Base-by-base conservation (phyloP, 2,329 filamentous ascomycete genomes). In the Aspergillus oerlinghausenensis region DNA sequence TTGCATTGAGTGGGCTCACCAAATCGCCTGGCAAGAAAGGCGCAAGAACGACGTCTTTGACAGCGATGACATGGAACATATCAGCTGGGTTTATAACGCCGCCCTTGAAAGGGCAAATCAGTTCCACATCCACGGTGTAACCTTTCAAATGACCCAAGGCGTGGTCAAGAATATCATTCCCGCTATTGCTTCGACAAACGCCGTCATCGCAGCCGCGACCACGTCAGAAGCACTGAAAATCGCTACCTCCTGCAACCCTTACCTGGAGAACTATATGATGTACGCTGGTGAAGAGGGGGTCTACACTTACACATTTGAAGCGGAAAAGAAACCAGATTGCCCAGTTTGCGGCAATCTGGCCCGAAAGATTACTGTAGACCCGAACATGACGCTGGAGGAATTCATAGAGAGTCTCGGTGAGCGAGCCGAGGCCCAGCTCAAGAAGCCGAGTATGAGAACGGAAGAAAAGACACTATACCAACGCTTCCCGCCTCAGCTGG, bases 121-220 rank as follows among this genome's bases (percentile, higher is more conserved):
- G 70, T 99, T 96, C 77, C 88, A 89, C 66, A 99, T 99, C 65
- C 75, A 85, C 0, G 95, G 94, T 8, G 90, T 99, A 56, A 97
- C 94, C 1, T 99, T 99, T 74, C 88, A 90, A 5, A 86, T 97
- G 73, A 97, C 95, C 0, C 94, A 99, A 72, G 95, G 94, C 55
- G 95, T 97, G 2, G 91, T 99, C 67, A 99, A 99, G 77, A 99
- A 99, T 75, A 99, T 99, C 74, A 99, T 99, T 60, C 94, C 94
- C 0, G 95, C 94, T 28, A 99, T 99, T 68, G 94, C 94, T 19
- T 96, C 92, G 1, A 99, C 94, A 6, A 99, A 99, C 71, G 93
- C 94, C 56, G 94, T 99, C 66, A 89, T 99, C 62, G 94, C 94
- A 1, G 94, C 93, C 1, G 88, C 90, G 52, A 97, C 93, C 75